Evolutionary conservation across 768 basidiomycete genomes (phyloP).

Genomic region (Postia placenta): DNA sequence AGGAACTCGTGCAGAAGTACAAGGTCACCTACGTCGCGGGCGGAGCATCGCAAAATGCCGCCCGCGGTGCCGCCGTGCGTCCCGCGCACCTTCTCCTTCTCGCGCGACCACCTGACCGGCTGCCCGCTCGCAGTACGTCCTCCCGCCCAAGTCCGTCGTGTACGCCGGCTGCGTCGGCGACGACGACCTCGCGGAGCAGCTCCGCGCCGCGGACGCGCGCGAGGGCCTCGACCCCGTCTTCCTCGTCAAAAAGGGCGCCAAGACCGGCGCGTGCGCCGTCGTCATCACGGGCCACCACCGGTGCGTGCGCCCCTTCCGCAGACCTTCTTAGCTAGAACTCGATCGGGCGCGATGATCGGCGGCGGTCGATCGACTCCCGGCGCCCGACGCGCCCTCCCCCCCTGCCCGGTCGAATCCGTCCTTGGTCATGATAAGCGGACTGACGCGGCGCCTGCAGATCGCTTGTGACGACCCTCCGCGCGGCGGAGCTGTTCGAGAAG

Average conservation of each 20-base stretch:
- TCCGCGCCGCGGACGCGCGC: slow-evolving; percentile 83
- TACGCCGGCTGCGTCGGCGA: slow-evolving; percentile 94
- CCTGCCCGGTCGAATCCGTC: too few relatives aligned
- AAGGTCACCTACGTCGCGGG: slow-evolving; percentile 90
- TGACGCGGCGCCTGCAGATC: slow-evolving; percentile 45
- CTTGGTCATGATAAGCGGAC: not conserved
- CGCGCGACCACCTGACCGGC: not conserved
- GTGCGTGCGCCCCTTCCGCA: slow-evolving; percentile 34
- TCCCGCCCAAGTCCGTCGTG: slow-evolving; percentile 83
- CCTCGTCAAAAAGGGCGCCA: slow-evolving; percentile 77
- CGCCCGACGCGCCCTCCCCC: too few relatives aligned
- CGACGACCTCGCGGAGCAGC: slow-evolving; percentile 85
- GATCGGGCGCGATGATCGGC: too few relatives aligned
- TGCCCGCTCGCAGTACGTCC: slow-evolving; percentile 62
- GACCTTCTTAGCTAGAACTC: too few relatives aligned
- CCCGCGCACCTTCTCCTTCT: not conserved
- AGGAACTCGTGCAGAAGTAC: slow-evolving; percentile 73
- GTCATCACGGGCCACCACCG: slow-evolving; percentile 90
- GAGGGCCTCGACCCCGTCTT: slow-evolving; percentile 89
- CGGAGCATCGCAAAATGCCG: slow-evolving; percentile 95
- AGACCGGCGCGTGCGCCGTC: slow-evolving; percentile 96
- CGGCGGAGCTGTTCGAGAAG: slow-evolving; percentile 84
- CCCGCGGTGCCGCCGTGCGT: slow-evolving; percentile 91
- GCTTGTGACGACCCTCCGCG: slow-evolving; percentile 85
- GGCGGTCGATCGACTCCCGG: too few relatives aligned